These are phyloP conservation scores for Besnoitia besnoiti DNA, from an alignment of 169 alveolate species.

Conservation along the genomic window DNA sequence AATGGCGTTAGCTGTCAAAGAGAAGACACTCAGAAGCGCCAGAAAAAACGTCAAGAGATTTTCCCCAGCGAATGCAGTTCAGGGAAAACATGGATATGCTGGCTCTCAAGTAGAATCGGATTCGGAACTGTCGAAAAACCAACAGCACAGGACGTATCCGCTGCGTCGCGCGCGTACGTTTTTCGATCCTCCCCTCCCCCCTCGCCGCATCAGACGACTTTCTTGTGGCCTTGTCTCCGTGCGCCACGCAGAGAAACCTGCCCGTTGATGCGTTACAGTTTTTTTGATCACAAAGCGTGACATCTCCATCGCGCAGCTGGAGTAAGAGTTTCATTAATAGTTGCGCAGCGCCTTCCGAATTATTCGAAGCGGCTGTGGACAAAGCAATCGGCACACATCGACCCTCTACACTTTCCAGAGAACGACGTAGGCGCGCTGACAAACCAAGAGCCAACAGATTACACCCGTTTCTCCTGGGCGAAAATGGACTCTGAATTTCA, in stretches of 20 bases:
- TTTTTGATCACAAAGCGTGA: too few relatives aligned
- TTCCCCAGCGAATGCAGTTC: not conserved
- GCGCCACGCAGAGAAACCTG: not conserved
- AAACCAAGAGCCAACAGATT: too few relatives aligned
- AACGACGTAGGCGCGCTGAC: too few relatives aligned
- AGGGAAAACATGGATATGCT: not conserved
- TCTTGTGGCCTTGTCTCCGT: not conserved
- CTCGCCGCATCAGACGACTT: not conserved
- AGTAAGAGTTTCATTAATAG: too few relatives aligned
- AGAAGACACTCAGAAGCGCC: not conserved
- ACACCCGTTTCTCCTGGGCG: too few relatives aligned
- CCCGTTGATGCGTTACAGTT: too few relatives aligned
- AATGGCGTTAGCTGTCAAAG: not conserved
- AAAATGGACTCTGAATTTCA: too few relatives aligned
- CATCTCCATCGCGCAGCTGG: too few relatives aligned
- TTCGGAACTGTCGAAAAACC: not conserved
- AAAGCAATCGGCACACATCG: too few relatives aligned
- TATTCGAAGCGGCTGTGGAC: too few relatives aligned
- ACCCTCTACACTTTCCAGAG: too few relatives aligned
- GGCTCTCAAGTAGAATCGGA: not conserved
- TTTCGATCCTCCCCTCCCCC: not conserved
- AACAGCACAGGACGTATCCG: not conserved
- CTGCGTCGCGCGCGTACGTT: slow-evolving; percentile 21
- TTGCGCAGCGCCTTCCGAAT: too few relatives aligned
- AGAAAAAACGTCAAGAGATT: not conserved